These are phyloP conservation scores for Penicillium manginii DNA, from an alignment of 495 filamentous ascomycete genomes.

Conservation along the genomic window DNA sequence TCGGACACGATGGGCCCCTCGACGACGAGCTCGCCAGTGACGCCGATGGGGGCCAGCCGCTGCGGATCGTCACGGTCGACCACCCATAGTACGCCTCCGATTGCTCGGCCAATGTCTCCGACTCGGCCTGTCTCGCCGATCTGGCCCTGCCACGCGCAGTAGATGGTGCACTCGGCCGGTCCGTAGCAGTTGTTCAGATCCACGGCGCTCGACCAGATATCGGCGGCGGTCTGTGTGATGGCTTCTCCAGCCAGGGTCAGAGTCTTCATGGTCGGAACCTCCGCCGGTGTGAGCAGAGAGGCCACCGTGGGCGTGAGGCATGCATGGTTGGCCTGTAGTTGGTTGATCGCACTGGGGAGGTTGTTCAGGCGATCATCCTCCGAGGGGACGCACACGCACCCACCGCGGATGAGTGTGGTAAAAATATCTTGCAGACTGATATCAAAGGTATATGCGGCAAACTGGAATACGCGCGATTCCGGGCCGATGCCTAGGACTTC, in stretches of 20 bases:
- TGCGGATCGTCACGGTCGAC: conserved; percentile 46
- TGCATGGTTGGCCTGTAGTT: no score
- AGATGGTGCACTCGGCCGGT: no score
- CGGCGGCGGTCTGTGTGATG: conserved; percentile 50
- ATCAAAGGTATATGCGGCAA: conserved; percentile 27
- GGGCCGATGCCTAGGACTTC: conserved; percentile 38
- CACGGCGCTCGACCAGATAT: conserved; percentile 59
- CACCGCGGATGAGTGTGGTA: conserved; percentile 27
- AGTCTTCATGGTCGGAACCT: no score
- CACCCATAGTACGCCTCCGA: no score
- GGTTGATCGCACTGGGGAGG: no score
- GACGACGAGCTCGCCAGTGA: conserved; percentile 56
- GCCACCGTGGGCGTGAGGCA: conserved; percentile 22
- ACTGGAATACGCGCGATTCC: conserved; percentile 21
- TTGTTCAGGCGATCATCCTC: conserved; percentile 27
- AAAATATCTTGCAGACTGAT: conserved; percentile 22
- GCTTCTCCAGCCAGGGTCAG: conserved; percentile 35
- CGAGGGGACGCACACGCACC: conserved; percentile 30
- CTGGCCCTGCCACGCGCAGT: no score
- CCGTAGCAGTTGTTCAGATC: conserved; percentile 64
- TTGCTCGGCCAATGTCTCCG: no score
- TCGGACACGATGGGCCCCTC: conserved; percentile 52
- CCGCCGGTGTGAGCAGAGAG: conserved; percentile 18
- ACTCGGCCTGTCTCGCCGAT: conserved; percentile 55
- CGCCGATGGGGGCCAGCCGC: conserved; percentile 53